These are phyloP conservation scores for Mycena albidolilacea DNA, from an alignment of 768 basidiomycete species.

Conservation along the genomic window DNA sequence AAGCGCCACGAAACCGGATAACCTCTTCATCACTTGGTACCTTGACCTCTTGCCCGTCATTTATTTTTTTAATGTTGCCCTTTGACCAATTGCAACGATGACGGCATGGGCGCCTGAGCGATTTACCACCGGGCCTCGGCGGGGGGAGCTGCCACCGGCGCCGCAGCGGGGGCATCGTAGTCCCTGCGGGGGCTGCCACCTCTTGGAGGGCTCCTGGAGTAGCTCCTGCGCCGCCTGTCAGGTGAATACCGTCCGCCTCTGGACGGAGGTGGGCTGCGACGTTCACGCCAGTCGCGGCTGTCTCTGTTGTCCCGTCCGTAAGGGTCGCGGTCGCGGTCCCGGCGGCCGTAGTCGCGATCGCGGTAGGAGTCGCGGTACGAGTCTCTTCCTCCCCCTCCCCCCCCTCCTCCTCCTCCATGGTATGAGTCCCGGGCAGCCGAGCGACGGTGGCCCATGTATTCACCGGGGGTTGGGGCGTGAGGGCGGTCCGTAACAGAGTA, in stretches of 20 bases:
- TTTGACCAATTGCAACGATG: slow-evolving; percentile 47
- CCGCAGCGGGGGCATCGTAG: slow-evolving; percentile 54
- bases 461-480: slow-evolving; percentile 96
- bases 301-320: slow-evolving; percentile 82
- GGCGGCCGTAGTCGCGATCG: slow-evolving; percentile 66
- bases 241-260: slow-evolving; percentile 81
- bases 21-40: slow-evolving; percentile 57
- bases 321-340: slow-evolving; percentile 70
- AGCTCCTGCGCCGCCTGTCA: slow-evolving; percentile 82
- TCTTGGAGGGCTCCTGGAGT: slow-evolving; percentile 85
- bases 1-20: slow-evolving; percentile 58
- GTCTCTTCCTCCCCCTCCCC: slow-evolving; percentile 50
- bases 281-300: slow-evolving; percentile 83
- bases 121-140: slow-evolving; percentile 75
- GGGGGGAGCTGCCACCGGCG: slow-evolving; percentile 50
- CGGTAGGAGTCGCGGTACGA: slow-evolving; percentile 52
- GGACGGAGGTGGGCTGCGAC: slow-evolving; percentile 79
- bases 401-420: slow-evolving; percentile 48
- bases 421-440: slow-evolving; percentile 57
- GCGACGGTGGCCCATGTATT: slow-evolving; percentile 96
- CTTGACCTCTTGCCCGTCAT: slow-evolving; percentile 56
- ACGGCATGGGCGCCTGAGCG: slow-evolving; percentile 43
- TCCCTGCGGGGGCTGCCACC: slow-evolving; percentile 72
- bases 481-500: slow-evolving; percentile 95
- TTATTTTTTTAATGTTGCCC: slow-evolving; percentile 54